Conservation (phyloP, 805 yeast species). For the Starmerella davenportii region DNA sequence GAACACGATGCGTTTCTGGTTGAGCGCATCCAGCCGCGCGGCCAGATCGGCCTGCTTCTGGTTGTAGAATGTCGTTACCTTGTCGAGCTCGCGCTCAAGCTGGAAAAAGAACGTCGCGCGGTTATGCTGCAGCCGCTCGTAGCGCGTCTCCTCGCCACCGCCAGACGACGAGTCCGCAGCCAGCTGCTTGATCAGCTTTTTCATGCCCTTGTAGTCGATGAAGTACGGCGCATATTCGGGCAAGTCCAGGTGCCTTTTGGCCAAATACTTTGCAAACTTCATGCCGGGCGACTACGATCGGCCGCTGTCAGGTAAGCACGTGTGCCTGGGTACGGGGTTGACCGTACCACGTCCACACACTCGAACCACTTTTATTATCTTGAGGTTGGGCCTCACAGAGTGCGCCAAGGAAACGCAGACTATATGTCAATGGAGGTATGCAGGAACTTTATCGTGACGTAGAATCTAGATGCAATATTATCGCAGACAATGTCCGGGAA, state of each 20-base stretch:
- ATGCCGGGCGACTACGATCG: no score
- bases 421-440: no score
- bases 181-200: slow-evolving; percentile 74
- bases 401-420: no score
- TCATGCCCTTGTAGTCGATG: slow-evolving; percentile 84
- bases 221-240: slow-evolving; percentile 91
- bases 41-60: slow-evolving; percentile 82
- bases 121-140: slow-evolving; percentile 58
- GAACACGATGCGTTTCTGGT: slow-evolving; percentile 48
- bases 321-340: no score
- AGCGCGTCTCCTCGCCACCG: slow-evolving; percentile 22
- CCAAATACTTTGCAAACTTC: slow-evolving; percentile 94
- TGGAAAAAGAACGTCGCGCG: slow-evolving; percentile 77
- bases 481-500: no score
- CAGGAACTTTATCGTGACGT: no score
- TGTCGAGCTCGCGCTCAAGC: slow-evolving; percentile 85
- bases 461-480: no score
- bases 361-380: no score
- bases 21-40: slow-evolving; percentile 55
- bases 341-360: no score
- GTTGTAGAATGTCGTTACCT: slow-evolving; percentile 78
- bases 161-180: slow-evolving; percentile 23
- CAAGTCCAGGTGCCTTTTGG: slow-evolving; percentile 79
- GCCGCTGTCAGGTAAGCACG: no score
- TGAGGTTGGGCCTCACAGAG: no score